Evolutionary conservation across 768 basidiomycete genomes (phyloP).

Genomic region (Lentinula boryana): DNA sequence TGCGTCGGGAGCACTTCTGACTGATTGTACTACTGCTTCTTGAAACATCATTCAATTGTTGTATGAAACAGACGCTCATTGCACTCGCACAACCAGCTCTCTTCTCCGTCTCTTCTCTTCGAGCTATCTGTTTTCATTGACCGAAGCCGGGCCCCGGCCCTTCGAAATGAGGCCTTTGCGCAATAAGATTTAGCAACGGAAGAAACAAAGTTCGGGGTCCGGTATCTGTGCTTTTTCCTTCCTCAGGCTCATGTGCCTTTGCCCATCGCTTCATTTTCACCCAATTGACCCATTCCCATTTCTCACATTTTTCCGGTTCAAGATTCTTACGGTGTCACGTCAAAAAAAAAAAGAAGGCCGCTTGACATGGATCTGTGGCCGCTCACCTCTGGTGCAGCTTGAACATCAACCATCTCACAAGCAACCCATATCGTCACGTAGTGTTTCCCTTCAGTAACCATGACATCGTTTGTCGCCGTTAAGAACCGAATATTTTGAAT

Average conservation of each 20-base stretch:
- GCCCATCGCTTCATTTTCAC: not conserved
- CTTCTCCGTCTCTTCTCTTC: no score
- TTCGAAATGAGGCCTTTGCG: not conserved
- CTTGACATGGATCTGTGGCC: not conserved
- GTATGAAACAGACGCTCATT: no score
- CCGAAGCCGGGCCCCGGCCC: not conserved
- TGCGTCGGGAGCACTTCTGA: not conserved
- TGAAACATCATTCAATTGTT: no score
- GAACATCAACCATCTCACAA: not conserved
- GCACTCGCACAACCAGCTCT: no score
- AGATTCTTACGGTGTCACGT: not conserved
- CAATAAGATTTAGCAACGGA: not conserved
- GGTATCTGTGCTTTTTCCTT: not conserved
- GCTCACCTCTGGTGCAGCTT: not conserved
- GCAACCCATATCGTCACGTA: slow-evolving; percentile 1
- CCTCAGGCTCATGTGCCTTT: not conserved
- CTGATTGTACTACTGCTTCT: not conserved
- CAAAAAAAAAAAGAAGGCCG: not conserved
- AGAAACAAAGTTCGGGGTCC: not conserved
- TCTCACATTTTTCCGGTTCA: not conserved
- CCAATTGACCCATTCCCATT: slow-evolving; percentile 4
- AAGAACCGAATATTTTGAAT: not conserved
- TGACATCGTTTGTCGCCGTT: slow-evolving; percentile 3
- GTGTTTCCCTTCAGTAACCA: not conserved
- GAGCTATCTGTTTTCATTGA: no score